Conservation (phyloP, 306 rosid species). For the Ammopiptanthus mongolicus region DNA sequence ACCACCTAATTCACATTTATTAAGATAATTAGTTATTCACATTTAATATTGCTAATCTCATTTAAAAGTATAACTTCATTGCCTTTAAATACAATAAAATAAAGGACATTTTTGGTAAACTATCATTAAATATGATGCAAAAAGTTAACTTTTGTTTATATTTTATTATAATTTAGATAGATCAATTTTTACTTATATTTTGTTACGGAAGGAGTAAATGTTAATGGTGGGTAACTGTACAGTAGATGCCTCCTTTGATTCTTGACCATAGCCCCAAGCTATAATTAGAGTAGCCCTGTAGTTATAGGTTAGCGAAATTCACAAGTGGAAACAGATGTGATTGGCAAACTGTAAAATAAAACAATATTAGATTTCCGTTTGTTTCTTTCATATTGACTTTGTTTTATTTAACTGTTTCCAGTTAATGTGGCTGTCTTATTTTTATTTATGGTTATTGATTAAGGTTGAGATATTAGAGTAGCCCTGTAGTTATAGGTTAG, state of each 20-base stretch:
- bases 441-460: not conserved
- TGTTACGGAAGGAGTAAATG: no score
- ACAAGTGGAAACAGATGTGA: not conserved
- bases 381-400: not conserved
- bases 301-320: slow-evolving; percentile 10
- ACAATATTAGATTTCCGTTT: not conserved
- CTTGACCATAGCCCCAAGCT: slow-evolving; percentile 18
- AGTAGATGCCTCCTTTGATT: slow-evolving; percentile 13
- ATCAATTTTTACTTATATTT: no score
- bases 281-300: not conserved
- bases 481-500: not conserved
- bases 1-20: no score
- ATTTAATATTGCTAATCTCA: no score
- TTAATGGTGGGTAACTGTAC: slow-evolving; percentile 8
- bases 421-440: not conserved
- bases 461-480: no score
- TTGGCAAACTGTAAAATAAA: not conserved
- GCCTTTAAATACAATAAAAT: no score
- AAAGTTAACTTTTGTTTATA: no score
- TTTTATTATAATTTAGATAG: no score
- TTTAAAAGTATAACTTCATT: no score
- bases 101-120: no score
- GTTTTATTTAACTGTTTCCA: not conserved
- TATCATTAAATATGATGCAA: no score
- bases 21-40: no score